These are phyloP conservation scores for Eleusine indica DNA, from an alignment of 176 grass and related monocot species.

Conservation along the genomic window DNA sequence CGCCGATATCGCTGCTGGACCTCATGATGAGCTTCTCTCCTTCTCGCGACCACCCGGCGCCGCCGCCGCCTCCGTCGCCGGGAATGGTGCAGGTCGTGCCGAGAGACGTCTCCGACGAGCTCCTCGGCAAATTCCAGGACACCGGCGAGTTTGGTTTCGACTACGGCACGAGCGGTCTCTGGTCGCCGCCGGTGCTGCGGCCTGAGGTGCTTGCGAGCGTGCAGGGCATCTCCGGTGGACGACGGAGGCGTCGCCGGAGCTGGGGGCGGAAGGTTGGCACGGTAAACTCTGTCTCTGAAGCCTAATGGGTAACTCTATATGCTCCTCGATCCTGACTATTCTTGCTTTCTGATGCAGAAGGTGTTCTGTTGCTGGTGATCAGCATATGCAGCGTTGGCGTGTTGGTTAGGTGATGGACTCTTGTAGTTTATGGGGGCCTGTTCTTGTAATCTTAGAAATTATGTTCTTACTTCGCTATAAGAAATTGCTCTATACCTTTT, in stretches of 20 bases:
- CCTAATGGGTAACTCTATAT: neutral
- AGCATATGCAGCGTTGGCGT: neutral
- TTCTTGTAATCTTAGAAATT: neutral
- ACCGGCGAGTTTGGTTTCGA: slow-evolving; percentile 79
- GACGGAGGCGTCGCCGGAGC: slow-evolving; percentile 13
- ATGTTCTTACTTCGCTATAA: neutral
- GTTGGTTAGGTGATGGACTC: neutral
- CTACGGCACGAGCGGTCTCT: slow-evolving; percentile 74
- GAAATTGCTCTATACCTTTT: neutral
- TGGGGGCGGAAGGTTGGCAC: slow-evolving; percentile 46
- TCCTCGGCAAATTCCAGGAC: slow-evolving; percentile 79
- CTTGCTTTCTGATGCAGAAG: slow-evolving; percentile 42
- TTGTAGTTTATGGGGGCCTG: neutral
- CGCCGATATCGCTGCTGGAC: slow-evolving; percentile 42
- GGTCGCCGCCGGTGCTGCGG: slow-evolving; percentile 75
- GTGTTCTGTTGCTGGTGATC: slow-evolving; percentile 56
- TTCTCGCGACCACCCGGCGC: neutral
- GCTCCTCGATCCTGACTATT: slow-evolving; percentile 1
- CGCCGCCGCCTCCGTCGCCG: neutral
- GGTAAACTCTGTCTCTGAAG: neutral
- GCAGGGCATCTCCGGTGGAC: neutral
- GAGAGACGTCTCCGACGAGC: slow-evolving; percentile 61
- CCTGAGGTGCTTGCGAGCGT: slow-evolving; percentile 37
- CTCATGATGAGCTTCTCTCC: slow-evolving; percentile 45
- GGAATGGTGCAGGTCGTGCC: slow-evolving; percentile 66